phyloP scores from a whole-genome alignment of 2,329 filamentous ascomycete species.

The Neofusicoccum cordaticola region DNA sequence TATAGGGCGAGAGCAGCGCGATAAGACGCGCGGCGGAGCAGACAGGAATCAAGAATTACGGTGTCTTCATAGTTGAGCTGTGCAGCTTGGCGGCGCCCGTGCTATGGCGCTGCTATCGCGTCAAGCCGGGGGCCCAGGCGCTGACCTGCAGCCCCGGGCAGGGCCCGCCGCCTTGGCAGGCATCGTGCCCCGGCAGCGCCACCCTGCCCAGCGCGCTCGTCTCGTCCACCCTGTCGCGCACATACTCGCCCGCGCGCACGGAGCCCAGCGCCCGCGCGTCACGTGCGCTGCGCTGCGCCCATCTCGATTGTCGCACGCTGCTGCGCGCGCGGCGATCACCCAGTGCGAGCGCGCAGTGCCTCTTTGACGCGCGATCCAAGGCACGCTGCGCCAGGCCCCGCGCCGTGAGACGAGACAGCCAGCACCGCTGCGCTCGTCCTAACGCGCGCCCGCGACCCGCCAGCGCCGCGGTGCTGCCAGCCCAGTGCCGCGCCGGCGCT shows the following conservation, averaged over 20 bases:
- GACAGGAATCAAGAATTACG: neutral
- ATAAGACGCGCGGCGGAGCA: neutral
- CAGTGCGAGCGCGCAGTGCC: neutral
- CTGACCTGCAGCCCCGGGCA: neutral
- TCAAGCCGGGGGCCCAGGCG: neutral
- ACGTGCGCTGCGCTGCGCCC: neutral
- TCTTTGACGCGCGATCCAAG: conserved; percentile 5
- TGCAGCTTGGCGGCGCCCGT: neutral
- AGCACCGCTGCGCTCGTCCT: neutral
- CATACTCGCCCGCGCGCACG: neutral
- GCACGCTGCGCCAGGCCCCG: neutral
- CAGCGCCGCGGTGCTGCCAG: neutral
- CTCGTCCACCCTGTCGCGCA: neutral
- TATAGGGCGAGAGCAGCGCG: neutral
- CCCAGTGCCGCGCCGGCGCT: neutral
- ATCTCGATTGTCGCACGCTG: neutral
- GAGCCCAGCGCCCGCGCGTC: neutral
- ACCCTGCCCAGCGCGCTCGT: neutral
- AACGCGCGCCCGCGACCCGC: neutral
- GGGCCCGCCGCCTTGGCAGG: neutral
- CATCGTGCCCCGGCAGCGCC: neutral
- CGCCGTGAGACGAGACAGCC: neutral
- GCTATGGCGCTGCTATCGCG: neutral
- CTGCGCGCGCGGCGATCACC: conserved; percentile 3
- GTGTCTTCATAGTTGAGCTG: neutral